phyloP scores from a whole-genome alignment of 129 eudicot species.

The Rutidosis leptorrhynchoides region DNA sequence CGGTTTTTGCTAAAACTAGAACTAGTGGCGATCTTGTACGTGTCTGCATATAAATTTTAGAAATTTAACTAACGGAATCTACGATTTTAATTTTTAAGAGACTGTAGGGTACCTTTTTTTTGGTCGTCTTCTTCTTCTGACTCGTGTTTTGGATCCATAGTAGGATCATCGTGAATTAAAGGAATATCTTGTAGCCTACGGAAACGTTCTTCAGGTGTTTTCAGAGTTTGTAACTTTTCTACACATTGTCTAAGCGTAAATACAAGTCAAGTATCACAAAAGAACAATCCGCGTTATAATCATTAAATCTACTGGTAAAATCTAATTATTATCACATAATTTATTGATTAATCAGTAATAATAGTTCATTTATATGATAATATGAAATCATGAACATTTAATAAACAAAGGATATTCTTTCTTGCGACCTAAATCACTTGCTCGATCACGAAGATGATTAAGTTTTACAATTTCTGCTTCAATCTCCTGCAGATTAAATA shows the following conservation, averaged over 20 bases:
- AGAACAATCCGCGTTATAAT: neutral
- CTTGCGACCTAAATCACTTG: conserved; percentile 86
- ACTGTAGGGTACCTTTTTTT: conserved; percentile 55
- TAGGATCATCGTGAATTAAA: conserved; percentile 76
- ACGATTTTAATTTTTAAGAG: neutral
- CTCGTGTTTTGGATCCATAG: conserved; percentile 79
- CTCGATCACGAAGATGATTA: conserved; percentile 99
- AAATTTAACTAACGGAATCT: neutral
- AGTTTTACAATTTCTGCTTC: conserved; percentile 75
- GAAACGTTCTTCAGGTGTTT: conserved; percentile 89
- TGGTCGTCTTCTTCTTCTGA: conserved; percentile 72
- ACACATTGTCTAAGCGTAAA: conserved; percentile 92
- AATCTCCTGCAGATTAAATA: conserved; percentile 62
- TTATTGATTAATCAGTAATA: neutral
- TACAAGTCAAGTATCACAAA: conserved; percentile 52
- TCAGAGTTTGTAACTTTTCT: conserved; percentile 72
- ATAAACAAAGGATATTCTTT: conserved; percentile 91
- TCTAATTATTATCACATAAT: conserved; percentile 2
- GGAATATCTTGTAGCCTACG: conserved; percentile 92
- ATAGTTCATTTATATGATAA: conserved; percentile 12
- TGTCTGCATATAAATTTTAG: conserved; percentile 43
- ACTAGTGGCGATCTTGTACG: conserved; percentile 38
- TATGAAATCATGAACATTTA: conserved; percentile 13
- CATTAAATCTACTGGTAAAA: neutral
- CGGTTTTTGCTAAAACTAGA: conserved; percentile 50